Evolutionary conservation across 2,329 filamentous ascomycete genomes (phyloP), one percentile per base, ranked within the genome.

Genomic region (Tolypocladium guangdongense): DNA sequence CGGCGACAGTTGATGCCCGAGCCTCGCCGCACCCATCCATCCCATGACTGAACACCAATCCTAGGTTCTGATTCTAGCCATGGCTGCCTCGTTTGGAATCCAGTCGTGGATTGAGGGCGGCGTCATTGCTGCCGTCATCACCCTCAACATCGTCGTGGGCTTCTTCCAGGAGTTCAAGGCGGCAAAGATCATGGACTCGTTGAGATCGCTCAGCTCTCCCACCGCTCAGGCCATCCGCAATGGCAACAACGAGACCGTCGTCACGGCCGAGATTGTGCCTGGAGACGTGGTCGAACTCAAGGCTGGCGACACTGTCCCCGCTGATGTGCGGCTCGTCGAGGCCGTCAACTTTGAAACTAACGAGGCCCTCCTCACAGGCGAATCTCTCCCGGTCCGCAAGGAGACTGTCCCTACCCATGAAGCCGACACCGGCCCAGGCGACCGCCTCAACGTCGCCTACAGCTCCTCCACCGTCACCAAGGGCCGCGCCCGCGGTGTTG

Each of bases 271-370:
- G 57, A 69, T 83, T 30, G 78, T 83, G 1, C 75, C 75, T 24
- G 83, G 82, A 33, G 82, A 84, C 54, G 68, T 84, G 56, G 76
- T 77, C 35, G 68, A 74, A 51, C 68, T 77, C 60, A 78, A 72
- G 65, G 78, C 73, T 2, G 81, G 82, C 46, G 80, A 83, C 57
- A 81, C 79, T n/a, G 73, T 84, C 27, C 81, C 81, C 22, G 81
- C 81, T 4, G 82, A 84, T 59, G 65, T 84, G 7, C 73, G 80
- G 50, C 62, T 78, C 2, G 60, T 82, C 38, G 78, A 83, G 57
- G 77, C 74, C 27, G 77, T 86, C 70, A 87, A 87, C 65, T 77
- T 84, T 43, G 82, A 84, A 59, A 85, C 82, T 57, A 84, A 90
- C 56, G 82, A 85, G 64, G 80, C 81, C 1, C 72, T 83, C 22